These are phyloP conservation scores for Camellia japonica DNA, from an alignment of 148 eudicot genomes.

Conservation along the genomic window DNA sequence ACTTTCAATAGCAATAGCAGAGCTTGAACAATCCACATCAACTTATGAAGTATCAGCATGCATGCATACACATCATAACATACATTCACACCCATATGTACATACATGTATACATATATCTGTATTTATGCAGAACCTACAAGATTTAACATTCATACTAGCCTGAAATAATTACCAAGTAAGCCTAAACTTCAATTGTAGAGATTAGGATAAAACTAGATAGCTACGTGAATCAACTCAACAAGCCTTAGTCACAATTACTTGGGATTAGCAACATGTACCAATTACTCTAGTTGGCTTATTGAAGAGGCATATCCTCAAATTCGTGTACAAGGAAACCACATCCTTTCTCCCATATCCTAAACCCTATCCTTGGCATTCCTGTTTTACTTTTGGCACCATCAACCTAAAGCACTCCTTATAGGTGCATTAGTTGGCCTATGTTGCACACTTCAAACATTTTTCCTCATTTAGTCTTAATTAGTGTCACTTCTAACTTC, in stretches of 20 bases:
- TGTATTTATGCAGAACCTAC: not conserved
- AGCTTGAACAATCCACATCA: not conserved
- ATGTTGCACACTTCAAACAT: not conserved
- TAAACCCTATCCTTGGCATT: not conserved
- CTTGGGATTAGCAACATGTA: too few species aligned
- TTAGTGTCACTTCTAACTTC: not conserved
- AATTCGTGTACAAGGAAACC: not conserved
- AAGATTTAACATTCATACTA: not conserved
- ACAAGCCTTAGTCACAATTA: not conserved
- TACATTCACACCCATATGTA: not conserved
- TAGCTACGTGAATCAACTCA: not conserved
- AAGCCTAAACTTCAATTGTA: not conserved
- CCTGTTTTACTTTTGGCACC: not conserved
- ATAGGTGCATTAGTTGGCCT: not conserved
- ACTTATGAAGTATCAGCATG: not conserved
- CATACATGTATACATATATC: not conserved
- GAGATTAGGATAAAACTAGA: not conserved
- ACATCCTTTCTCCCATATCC: not conserved
- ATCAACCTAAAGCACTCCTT: not conserved
- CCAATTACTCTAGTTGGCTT: not conserved
- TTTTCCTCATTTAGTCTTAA: not conserved
- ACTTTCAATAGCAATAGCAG: not conserved
- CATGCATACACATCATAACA: not conserved
- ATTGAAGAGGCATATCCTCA: not conserved
- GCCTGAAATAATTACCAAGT: not conserved